Evolutionary conservation across 129 eudicot species (phyloP).

Genomic region (Escallonia herrerae): DNA sequence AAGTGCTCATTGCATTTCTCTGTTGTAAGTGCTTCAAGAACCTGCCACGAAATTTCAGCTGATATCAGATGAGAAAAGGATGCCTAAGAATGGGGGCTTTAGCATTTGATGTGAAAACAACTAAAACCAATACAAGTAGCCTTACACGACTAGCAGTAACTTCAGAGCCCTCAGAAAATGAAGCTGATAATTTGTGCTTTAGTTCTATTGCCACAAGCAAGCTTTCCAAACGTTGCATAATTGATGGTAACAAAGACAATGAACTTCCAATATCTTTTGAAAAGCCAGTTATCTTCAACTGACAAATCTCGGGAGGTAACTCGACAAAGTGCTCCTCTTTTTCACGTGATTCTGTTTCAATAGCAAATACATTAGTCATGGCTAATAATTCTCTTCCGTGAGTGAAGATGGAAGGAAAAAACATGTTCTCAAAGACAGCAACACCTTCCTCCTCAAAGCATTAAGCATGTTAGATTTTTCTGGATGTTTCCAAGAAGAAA

Average conservation of each 20-base stretch:
- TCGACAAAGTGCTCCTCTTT: conserved; percentile 95
- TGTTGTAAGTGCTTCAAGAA: conserved; percentile 97
- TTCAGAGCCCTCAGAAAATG: conserved; percentile 73
- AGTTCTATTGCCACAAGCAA: conserved; percentile 86
- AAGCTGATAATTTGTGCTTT: conserved; percentile 50
- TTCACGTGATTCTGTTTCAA: conserved; percentile 53
- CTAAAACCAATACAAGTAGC: not conserved
- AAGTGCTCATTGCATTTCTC: conserved; percentile 75
- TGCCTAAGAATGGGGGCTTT: not conserved
- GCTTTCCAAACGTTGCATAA: conserved; percentile 85
- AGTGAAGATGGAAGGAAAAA: too few relatives aligned
- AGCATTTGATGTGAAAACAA: not conserved
- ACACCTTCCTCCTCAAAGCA: too few relatives aligned
- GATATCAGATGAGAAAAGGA: not conserved
- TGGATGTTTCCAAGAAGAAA: too few relatives aligned
- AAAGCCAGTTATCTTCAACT: conserved; percentile 76
- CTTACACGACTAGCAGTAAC: conserved; percentile 69
- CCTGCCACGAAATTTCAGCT: conserved; percentile 28
- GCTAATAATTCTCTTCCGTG: too few relatives aligned
- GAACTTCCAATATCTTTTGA: conserved; percentile 93
- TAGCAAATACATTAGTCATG: too few relatives aligned
- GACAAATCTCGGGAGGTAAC: conserved; percentile 89
- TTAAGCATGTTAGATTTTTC: too few relatives aligned
- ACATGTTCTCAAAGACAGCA: too few relatives aligned
- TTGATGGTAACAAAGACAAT: conserved; percentile 79